Evolutionary conservation across 352 stramenopile genomes (phyloP).

Genomic region (Pythium aristosporum): DNA sequence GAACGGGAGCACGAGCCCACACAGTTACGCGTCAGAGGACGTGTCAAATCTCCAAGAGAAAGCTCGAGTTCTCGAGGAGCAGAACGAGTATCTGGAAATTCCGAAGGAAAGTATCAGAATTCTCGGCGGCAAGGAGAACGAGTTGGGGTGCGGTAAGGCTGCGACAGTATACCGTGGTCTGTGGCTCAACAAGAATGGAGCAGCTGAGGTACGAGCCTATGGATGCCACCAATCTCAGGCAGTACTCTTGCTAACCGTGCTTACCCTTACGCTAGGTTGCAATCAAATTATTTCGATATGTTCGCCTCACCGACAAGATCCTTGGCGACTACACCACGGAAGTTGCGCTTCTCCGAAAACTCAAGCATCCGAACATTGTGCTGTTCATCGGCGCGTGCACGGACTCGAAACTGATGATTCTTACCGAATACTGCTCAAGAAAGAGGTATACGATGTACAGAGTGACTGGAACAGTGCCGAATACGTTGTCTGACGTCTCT

Average conservation of each 20-base stretch:
- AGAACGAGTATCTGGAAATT: conserved; percentile 88
- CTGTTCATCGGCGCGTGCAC: conserved; percentile 90
- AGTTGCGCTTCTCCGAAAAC: conserved; percentile 81
- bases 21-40: conserved; percentile 57
- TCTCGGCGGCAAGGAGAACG: conserved; percentile 83
- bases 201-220: conserved; percentile 53
- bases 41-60: conserved; percentile 76
- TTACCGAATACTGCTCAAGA: conserved; percentile 88
- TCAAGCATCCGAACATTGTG: conserved; percentile 90
- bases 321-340: conserved; percentile 83
- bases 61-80: conserved; percentile 75
- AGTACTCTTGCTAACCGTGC: too few relatives aligned
- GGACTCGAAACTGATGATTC: conserved; percentile 87
- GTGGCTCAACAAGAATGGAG: conserved; percentile 83
- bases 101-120: conserved; percentile 88
- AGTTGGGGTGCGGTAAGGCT: conserved; percentile 82
- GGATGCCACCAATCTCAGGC: background rate
- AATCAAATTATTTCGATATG: conserved; percentile 86
- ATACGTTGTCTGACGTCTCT: background rate
- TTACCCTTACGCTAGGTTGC: conserved; percentile 42
- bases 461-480: background rate
- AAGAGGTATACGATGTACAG: conserved; percentile 54
- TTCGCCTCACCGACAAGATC: conserved; percentile 87
- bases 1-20: conserved; percentile 18
- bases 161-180: conserved; percentile 86